Percentiles rank a stretch among this genome's conserved stretches.
These are phyloP conservation scores for Neurospora tetrasperma DNA, from an alignment of 495 filamentous ascomycete genomes.

Conservation along the genomic window DNA sequence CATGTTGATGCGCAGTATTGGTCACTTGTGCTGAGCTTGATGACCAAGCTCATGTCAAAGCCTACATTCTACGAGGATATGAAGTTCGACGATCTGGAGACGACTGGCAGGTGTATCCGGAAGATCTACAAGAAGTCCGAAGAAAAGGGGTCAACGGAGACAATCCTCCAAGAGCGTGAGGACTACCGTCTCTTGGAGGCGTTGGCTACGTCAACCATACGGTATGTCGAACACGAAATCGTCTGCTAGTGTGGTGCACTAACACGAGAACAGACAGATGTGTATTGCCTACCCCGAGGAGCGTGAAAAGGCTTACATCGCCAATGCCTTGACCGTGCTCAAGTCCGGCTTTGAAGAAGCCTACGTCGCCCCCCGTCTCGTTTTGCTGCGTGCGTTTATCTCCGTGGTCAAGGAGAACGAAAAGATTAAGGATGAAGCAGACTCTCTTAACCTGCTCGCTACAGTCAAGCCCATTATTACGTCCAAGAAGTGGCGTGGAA, in stretches of 20 bases:
- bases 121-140: constrained; percentile 7
- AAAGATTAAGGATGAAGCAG: neutral
- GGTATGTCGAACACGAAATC: constrained; percentile 11
- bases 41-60: constrained; percentile 36
- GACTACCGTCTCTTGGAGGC: constrained; percentile 19
- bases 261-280: constrained; percentile 21
- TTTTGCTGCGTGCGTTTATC: constrained; percentile 14
- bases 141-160: constrained; percentile 4
- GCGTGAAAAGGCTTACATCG: constrained; percentile 25
- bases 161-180: constrained; percentile 3
- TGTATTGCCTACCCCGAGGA: constrained; percentile 21
- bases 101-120: constrained; percentile 12
- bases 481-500: constrained; percentile 8
- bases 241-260: neutral
- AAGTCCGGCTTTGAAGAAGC: constrained; percentile 14
- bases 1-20: constrained; percentile 13
- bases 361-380: constrained; percentile 10
- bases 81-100: constrained; percentile 18
- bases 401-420: neutral
- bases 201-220: constrained; percentile 19
- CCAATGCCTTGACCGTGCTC: constrained; percentile 15
- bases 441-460: constrained; percentile 4
- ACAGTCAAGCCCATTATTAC: constrained; percentile 1
- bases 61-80: constrained; percentile 39
- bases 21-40: constrained; percentile 30